Base-by-base conservation (phyloP, 129 eudicot species). In the Ambrosia trifida region DNA sequence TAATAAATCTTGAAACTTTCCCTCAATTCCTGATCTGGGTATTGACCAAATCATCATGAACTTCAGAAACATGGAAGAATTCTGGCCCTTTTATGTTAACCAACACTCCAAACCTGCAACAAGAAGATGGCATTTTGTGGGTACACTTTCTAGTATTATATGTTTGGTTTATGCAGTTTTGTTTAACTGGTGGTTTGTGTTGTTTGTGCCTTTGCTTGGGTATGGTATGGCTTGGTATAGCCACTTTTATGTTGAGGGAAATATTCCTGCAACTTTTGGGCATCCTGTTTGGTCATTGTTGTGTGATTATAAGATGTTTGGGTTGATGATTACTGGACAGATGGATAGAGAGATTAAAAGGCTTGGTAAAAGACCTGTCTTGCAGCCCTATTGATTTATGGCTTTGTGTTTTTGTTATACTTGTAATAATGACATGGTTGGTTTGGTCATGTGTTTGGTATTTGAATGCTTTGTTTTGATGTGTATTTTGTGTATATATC, bases 251-350 rank as follows among this genome's bases (percentile, higher is more conserved):
- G 81, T 93, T 8, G 98, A 93, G 83, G 84, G 86, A 38, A 93
- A 93, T 76, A 78, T 85, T 46, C 98, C 95, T 17, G 98, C 95
- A 32, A 89, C 96, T 6, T 89, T 93, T 77, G 98, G 89, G 49
- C 95, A 93, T 72, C 98, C 98, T 0, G 4, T 93, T n/a, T 93
- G 98, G 98, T 93, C 98, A 3, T 40, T 93, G 0, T 17, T 87
- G 20, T 93, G 98, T 82, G 98, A 93, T 87, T 87, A 41, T 79
- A 93, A 85, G 92, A 93, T 93, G 96, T 93, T 93, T 82, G 98
- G 88, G 2, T 84, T 93, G 68, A 93, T 93, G 98, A 76, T 93
- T 46, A 89, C 98, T 70, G 98, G 99, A 33, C 89, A 86, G 78
- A 87, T 94, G 97, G 98, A 93, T 83, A 89, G 83, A 66, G 98